These are phyloP conservation scores for Blumeria graminis DNA, from an alignment of 2,329 filamentous ascomycete genomes.

Conservation along the genomic window DNA sequence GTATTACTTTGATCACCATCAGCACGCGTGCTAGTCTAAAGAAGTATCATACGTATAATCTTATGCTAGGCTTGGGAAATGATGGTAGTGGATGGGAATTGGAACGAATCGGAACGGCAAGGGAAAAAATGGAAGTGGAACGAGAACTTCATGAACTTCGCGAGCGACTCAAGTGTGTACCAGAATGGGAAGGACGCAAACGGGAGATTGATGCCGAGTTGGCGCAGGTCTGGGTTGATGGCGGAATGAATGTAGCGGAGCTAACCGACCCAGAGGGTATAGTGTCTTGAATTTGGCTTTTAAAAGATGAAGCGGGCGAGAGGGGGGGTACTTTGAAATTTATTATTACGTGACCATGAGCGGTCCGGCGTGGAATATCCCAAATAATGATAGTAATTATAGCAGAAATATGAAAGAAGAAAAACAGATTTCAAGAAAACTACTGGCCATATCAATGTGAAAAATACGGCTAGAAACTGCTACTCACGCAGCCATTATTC, in stretches of 20 bases:
- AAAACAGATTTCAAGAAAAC: too few relatives aligned
- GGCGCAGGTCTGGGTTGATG: conserved; percentile 18
- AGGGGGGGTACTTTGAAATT: too few relatives aligned
- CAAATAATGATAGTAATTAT: too few relatives aligned
- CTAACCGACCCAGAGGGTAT: conserved; percentile 5
- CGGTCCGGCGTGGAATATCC: too few relatives aligned
- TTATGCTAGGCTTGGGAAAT: conserved; percentile 60
- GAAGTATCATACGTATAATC: conserved; percentile 82
- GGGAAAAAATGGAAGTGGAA: conserved; percentile 82
- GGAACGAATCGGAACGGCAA: conserved; percentile 77
- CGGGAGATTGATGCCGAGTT: conserved; percentile 69
- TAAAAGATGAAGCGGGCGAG: too few relatives aligned
- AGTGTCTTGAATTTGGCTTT: too few relatives aligned
- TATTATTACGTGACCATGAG: too few relatives aligned
- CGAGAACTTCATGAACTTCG: conserved; percentile 69
- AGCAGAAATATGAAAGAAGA: too few relatives aligned
- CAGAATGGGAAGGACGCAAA: conserved; percentile 56
- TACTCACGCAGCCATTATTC: too few relatives aligned
- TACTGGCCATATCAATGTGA: too few relatives aligned
- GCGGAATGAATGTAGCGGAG: conserved; percentile 8
- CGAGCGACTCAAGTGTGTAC: conserved; percentile 57
- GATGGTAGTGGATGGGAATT: conserved; percentile 77
- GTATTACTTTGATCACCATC: conserved; percentile 89
- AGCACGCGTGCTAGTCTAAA: conserved; percentile 86
- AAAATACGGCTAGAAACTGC: too few relatives aligned